Base-by-base conservation (phyloP, 2,329 filamentous ascomycete species). In the Colletotrichum chrysophilum region DNA sequence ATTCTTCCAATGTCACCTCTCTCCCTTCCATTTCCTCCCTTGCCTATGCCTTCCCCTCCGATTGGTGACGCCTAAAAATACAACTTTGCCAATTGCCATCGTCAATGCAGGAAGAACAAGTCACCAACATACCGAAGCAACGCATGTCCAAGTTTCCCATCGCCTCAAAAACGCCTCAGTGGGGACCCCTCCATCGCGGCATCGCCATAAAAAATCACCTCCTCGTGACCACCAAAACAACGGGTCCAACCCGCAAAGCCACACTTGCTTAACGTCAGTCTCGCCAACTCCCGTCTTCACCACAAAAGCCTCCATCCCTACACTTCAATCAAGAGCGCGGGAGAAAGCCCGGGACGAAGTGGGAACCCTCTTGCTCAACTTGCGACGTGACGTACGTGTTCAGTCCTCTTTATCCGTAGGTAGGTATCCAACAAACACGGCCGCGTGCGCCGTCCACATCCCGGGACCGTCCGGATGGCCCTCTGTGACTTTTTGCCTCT, bases 381-480 rank as follows among this genome's bases (percentile, higher is more conserved):
- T 71, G 68, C 62, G 36, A 72, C 72, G n/a, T 75, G 55, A 66
- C 48, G 55, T 67, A 58, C 72, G 61, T 62, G 30, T 67, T 34
- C 72, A 66, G 43, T 48, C 43, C 38, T 26, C 38, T 52, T 24
- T 32, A 24, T 65, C 60, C 60, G 14, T 38, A 38, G 16, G 12
- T 36, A 36, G 18, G 55, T 16, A 12, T 48, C 13, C 38, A 30
- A 30, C 14, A 34, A 34, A 55, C 65, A 55, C 60, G 10, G 32
- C 32, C 60, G n/a, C 13, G 18, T 26, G 18, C 34, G 21, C 43
- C 43, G 43, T 48, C 43, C 43, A 48, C 43, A 48, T 48, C 43
- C 43, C 43, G 43, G 43, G 43, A 48, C 43, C 43, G 0, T 21
- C 43, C 43, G 18, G 43, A 21, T 12, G 43, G 18, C 43, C 18